Conservation (phyloP, 2,329 filamentous ascomycete genomes). For the Diaporthe eres region DNA sequence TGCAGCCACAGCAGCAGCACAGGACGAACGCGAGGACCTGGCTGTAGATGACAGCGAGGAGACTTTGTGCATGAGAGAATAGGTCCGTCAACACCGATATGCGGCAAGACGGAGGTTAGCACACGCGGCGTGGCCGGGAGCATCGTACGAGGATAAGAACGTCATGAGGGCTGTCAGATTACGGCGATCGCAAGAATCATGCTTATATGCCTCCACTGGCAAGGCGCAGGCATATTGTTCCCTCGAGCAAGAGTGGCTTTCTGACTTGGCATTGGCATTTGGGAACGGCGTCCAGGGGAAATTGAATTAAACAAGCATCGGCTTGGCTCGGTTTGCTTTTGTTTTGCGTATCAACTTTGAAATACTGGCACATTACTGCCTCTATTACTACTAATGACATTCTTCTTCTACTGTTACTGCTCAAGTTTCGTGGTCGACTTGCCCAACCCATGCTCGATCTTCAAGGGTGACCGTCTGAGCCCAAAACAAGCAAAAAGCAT, state of each 20-base stretch:
- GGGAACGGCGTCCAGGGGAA: conserved; percentile 28
- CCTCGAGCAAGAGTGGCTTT: conserved; percentile 26
- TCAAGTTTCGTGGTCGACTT: neutral
- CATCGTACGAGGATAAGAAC: neutral
- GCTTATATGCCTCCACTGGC: conserved; percentile 33
- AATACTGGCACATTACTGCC: conserved; percentile 12
- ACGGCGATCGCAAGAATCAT: conserved; percentile 18
- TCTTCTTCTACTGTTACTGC: neutral
- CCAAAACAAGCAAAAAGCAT: neutral
- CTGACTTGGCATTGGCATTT: conserved; percentile 30
- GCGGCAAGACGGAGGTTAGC: neutral
- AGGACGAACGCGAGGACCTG: neutral
- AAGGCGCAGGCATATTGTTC: conserved; percentile 26
- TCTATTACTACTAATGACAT: conserved; percentile 23
- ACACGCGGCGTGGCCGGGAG: neutral
- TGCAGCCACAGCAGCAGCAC: neutral
- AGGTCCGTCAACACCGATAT: neutral
- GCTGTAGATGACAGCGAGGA: conserved; percentile 31
- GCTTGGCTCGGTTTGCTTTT: conserved; percentile 8
- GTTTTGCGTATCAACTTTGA: conserved; percentile 20
- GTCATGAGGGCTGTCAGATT: neutral
- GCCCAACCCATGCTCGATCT: neutral
- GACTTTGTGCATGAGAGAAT: conserved; percentile 5
- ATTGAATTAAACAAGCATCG: conserved; percentile 7
- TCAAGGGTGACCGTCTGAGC: neutral